These are phyloP conservation scores for Mimosa bimucronata DNA, from an alignment of 306 rosid species.

Conservation along the genomic window DNA sequence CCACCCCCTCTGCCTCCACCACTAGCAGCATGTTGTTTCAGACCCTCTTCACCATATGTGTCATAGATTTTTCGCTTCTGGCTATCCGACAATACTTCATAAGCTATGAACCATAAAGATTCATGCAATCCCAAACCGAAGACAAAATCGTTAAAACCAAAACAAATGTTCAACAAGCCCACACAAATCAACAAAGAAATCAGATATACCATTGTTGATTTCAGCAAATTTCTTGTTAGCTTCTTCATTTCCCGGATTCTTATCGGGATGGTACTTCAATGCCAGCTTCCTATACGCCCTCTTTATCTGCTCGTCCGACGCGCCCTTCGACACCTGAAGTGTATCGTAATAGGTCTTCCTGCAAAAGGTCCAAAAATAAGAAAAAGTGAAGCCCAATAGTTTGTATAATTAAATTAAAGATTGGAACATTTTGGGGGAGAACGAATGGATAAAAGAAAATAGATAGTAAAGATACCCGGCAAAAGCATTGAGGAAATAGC, in stretches of 20 bases:
- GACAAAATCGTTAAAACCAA: constrained; percentile 1
- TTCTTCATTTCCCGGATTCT: constrained; percentile 94
- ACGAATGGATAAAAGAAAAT: no score
- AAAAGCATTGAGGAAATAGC: constrained; percentile 65
- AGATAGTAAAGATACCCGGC: constrained; percentile 64
- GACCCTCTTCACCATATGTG: constrained; percentile 90
- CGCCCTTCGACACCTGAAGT: constrained; percentile 84
- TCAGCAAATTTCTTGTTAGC: constrained; percentile 86
- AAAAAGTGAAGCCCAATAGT: background rate
- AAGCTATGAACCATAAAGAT: constrained; percentile 55
- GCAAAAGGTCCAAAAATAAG: constrained; percentile 12
- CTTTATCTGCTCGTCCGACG: constrained; percentile 95
- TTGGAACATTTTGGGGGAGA: background rate
- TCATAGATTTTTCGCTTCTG: constrained; percentile 89
- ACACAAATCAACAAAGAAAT: background rate
- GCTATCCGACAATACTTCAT: constrained; percentile 84
- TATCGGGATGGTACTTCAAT: constrained; percentile 95
- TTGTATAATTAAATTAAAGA: background rate
- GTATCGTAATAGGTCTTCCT: constrained; percentile 88
- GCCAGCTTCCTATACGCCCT: constrained; percentile 95
- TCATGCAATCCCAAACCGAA: constrained; percentile 13
- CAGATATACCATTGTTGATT: constrained; percentile 71
- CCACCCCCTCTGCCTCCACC: constrained; percentile 94
- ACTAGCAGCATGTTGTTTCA: constrained; percentile 95
- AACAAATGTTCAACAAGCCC: background rate